Percentiles rank a stretch among this genome's conserved stretches.
Evolutionary conservation across 2,329 filamentous ascomycete genomes (phyloP).

Genomic region (Microcyclospora pomicola): DNA sequence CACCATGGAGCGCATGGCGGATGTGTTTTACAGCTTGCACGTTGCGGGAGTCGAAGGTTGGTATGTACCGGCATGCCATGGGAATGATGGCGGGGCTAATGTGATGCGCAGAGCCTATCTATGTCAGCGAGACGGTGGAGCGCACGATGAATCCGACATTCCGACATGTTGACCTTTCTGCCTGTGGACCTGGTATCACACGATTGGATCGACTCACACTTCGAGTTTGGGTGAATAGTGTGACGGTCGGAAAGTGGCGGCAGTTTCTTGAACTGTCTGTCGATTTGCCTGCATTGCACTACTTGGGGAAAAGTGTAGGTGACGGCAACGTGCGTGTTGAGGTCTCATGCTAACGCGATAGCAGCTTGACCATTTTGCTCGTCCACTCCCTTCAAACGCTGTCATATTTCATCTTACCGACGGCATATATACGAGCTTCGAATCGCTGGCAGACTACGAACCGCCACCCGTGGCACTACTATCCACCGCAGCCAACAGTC

Average conservation of each 20-base stretch:
- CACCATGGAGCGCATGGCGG: conserved; percentile 58
- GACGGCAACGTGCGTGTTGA: background rate
- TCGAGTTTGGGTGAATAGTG: conserved; percentile 56
- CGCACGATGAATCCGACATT: conserved; percentile 87
- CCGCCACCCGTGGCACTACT: conserved; percentile 5
- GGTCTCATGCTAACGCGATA: conserved; percentile 1
- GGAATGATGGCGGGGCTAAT: conserved; percentile 6
- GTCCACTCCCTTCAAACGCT: conserved; percentile 66
- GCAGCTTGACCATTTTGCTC: conserved; percentile 46
- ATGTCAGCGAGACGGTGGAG: conserved; percentile 70
- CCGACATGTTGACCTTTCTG: conserved; percentile 62
- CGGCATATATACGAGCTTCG: conserved; percentile 53
- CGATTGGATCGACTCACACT: conserved; percentile 52
- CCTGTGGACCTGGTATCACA: conserved; percentile 48
- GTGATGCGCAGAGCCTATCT: conserved; percentile 54
- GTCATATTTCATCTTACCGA: conserved; percentile 76
- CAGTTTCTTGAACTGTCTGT: conserved; percentile 60
- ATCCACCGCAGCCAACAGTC: conserved; percentile 21
- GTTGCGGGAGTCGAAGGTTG: conserved; percentile 39
- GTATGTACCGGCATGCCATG: conserved; percentile 3
- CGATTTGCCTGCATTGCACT: conserved; percentile 60
- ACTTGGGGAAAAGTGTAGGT: conserved; percentile 51
- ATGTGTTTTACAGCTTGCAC: conserved; percentile 81
- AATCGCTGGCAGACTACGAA: conserved; percentile 12
- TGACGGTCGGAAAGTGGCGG: conserved; percentile 36